Evolutionary conservation across 345 rosid species (phyloP), one percentile per base, ranked within the genome.

Genomic region (Mallotus nudiflorus): DNA sequence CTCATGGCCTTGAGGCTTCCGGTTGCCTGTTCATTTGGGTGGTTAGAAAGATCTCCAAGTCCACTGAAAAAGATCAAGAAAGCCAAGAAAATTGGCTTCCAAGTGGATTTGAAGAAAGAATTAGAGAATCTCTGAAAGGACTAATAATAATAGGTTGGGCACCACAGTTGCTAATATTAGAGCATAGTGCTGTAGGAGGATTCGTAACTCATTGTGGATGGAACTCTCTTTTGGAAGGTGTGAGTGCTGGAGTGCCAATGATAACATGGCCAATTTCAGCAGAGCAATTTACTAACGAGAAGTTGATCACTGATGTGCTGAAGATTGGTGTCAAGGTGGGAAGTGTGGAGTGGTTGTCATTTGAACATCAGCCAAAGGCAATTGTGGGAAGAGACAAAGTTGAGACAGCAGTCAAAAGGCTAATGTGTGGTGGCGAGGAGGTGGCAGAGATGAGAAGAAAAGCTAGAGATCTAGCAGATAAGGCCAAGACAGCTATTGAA

Each of bases 1-100:
- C 89, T 0, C 2, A 31, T 1, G 89, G 81, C 4, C 78, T 86
- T 8, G 88, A 78, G 22, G 80, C 81, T 66, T 77, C 88, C 2
- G 52, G 53, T 40, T 81, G 77, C 1, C 64, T 59, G 0, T 83
- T 88, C 62, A 64, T 86, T 1, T 88, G 91, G 91, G 89, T 84
- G 1, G 60, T 88, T 0, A 75, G 89, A 0, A 80, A 80, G 12
- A n/a, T n/a, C n/a, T n/a, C n/a, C n/a, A n/a, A n/a, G n/a, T n/a
- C n/a, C n/a, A n/a, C n/a, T n/a, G 54, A 50, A 37, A 39, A 76
- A 1, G 49, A 8, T 0, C 77, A 28, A 33, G 68, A 72, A 3
- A 78, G n/a, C n/a, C n/a, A 75, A 3, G 50, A 51, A 3, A 58
- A 65, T 40, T 82, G 78, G 83, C 28, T 82, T 7, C 86, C 83